phyloP scores from a whole-genome alignment of 2,329 filamentous ascomycete genomes.

The Phyllachora maydis region DNA sequence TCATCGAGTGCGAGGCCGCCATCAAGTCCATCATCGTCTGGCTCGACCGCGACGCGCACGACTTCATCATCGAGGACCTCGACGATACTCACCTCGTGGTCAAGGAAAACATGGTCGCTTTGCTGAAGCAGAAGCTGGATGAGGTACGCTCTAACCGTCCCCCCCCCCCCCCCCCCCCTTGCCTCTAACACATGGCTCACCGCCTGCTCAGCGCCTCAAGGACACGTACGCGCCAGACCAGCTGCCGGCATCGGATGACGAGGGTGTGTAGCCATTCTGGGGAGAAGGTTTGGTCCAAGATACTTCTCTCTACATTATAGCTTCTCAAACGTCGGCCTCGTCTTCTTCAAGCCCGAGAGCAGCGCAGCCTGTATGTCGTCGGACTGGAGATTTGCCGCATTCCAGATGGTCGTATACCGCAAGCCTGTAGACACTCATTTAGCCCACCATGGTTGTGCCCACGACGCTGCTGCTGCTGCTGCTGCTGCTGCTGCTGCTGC shows the following conservation, averaged over 20 bases:
- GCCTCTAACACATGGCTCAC: neutral
- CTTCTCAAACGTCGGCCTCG: slow-evolving; percentile 68
- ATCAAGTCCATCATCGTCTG: slow-evolving; percentile 73
- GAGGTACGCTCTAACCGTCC: slow-evolving; percentile 31
- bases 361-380: slow-evolving; percentile 57
- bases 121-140: slow-evolving; percentile 48
- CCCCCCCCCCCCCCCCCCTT: neutral
- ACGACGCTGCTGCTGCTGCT: too few relatives aligned
- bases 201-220: slow-evolving; percentile 8
- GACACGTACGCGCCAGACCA: slow-evolving; percentile 13
- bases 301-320: too few relatives aligned
- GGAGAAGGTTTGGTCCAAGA: too few relatives aligned
- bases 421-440: slow-evolving; percentile 27
- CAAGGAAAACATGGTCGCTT: slow-evolving; percentile 49
- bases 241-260: too few relatives aligned
- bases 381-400: slow-evolving; percentile 64
- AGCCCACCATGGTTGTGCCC: too few relatives aligned
- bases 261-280: too few relatives aligned
- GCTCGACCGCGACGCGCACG: slow-evolving; percentile 49
- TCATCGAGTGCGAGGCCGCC: slow-evolving; percentile 68
- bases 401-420: slow-evolving; percentile 76
- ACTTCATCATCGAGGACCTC: slow-evolving; percentile 61
- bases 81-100: slow-evolving; percentile 59
- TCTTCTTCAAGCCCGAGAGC: slow-evolving; percentile 57
- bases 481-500: too few relatives aligned